These are phyloP conservation scores for Pythium dissimile DNA, from an alignment of 352 stramenopile species.

Conservation along the genomic window DNA sequence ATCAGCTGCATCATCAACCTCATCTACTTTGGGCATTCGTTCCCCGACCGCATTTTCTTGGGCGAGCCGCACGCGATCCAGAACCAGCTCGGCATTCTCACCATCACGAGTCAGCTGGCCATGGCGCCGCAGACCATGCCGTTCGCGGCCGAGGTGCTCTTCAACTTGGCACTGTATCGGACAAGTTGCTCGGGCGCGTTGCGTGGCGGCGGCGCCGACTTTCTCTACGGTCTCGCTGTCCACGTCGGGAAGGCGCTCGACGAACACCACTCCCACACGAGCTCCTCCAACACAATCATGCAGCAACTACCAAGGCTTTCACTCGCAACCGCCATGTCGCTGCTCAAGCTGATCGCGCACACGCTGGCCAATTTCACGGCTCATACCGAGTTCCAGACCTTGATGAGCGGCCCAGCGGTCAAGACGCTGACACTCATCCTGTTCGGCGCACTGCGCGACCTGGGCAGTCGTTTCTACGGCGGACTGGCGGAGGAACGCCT, in stretches of 20 bases:
- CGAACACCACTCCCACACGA: conserved; percentile 21
- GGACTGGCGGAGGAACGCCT: conserved; percentile 39
- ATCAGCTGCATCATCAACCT: conserved; percentile 72
- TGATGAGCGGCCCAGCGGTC: conserved; percentile 42
- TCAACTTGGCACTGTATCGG: conserved; percentile 67
- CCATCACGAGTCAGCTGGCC: conserved; percentile 54
- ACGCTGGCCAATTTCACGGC: conserved; percentile 70
- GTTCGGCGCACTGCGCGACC: conserved; percentile 35
- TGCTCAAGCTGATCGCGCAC: conserved; percentile 49
- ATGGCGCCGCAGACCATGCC: conserved; percentile 29
- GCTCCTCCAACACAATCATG: conserved; percentile 12
- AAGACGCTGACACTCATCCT: conserved; percentile 56
- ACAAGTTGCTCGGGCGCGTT: conserved; percentile 47
- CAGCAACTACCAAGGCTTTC: conserved; percentile 8
- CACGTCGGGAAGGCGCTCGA: conserved; percentile 46
- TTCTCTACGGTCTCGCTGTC: conserved; percentile 42
- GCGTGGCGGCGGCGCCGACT: conserved; percentile 56
- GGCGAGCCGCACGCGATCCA: conserved; percentile 66
- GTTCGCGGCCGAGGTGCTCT: conserved; percentile 64
- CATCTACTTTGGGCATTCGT: conserved; percentile 54
- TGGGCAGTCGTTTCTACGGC: conserved; percentile 37
- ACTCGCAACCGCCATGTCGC: conserved; percentile 15
- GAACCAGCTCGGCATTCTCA: conserved; percentile 63
- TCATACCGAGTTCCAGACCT: conserved; percentile 53
- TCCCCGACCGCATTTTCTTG: conserved; percentile 72